Evolutionary conservation across 148 eudicot genomes (phyloP).

Genomic region (Camellia lanceoleosa): DNA sequence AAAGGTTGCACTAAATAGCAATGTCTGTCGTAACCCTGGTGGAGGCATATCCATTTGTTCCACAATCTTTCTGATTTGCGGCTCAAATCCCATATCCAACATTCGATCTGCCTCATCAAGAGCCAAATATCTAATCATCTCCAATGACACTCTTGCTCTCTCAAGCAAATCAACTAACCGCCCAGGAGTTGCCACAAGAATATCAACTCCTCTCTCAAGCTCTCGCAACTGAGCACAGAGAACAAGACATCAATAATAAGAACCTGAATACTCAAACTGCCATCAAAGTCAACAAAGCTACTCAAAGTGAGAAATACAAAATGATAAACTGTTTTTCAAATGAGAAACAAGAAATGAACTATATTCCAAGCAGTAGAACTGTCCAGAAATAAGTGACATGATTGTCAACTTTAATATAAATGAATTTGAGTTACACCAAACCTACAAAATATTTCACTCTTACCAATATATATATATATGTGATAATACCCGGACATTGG

Average conservation of each 20-base stretch:
- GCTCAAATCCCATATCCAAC: constrained; percentile 98
- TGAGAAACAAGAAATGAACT: not conserved
- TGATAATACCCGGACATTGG: not conserved
- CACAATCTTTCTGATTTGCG: constrained; percentile 91
- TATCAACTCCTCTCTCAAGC: constrained; percentile 88
- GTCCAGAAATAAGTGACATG: not conserved
- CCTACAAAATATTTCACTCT: not conserved
- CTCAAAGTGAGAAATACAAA: not conserved
- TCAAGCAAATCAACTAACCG: constrained; percentile 86
- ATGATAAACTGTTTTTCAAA: not conserved
- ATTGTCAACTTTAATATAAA: not conserved
- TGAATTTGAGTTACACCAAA: not conserved
- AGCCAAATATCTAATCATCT: constrained; percentile 67
- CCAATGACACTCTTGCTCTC: constrained; percentile 72
- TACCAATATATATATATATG: not conserved
- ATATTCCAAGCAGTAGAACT: not conserved
- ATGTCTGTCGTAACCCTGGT: constrained; percentile 70
- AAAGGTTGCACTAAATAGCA: constrained; percentile 94
- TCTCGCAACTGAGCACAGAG: constrained; percentile 57
- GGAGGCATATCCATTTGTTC: constrained; percentile 91
- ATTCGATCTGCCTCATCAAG: constrained; percentile 95
- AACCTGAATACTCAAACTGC: not conserved
- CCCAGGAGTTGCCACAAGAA: constrained; percentile 96
- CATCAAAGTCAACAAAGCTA: not conserved
- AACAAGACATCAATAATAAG: constrained; percentile 12